Conservation (phyloP, 2,329 filamentous ascomycete species). For the Cercospora janseana region DNA sequence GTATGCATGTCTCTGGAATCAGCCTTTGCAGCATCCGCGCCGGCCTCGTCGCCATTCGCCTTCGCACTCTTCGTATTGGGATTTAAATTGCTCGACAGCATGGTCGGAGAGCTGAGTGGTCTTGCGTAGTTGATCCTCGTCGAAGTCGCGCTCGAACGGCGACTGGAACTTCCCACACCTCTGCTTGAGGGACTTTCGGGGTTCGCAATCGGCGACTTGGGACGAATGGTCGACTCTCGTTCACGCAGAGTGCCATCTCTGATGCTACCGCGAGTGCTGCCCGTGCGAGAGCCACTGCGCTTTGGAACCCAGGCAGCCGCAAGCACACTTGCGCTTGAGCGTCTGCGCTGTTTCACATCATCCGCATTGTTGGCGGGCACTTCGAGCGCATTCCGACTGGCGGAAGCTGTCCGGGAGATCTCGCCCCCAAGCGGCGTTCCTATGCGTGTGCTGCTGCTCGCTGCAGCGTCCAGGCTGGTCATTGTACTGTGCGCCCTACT, state of each 20-base stretch:
- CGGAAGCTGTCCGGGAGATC: conserved; percentile 2
- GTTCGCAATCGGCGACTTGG: neutral
- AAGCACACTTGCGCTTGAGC: conserved; percentile 27
- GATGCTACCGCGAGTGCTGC: conserved; percentile 27
- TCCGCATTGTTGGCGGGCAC: conserved; percentile 18
- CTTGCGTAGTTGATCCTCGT: conserved; percentile 26
- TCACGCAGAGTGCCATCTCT: conserved; percentile 23
- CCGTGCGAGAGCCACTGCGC: conserved; percentile 20
- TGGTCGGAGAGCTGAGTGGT: conserved; percentile 30
- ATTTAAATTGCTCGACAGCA: conserved; percentile 13
- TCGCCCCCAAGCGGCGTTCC: conserved; percentile 11
- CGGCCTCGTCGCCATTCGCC: conserved; percentile 2
- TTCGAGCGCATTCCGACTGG: conserved; percentile 13
- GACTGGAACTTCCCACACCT: conserved; percentile 21
- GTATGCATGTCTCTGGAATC: neutral
- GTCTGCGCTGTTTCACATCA: conserved; percentile 23
- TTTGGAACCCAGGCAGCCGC: conserved; percentile 22
- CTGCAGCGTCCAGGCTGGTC: neutral
- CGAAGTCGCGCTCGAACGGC: conserved; percentile 25
- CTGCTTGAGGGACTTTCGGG: conserved; percentile 16
- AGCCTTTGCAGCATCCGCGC: conserved; percentile 3
- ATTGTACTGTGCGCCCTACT: conserved; percentile 11
- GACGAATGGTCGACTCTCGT: conserved; percentile 12
- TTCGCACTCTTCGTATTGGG: conserved; percentile 5
- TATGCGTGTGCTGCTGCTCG: conserved; percentile 9